Base-by-base conservation (phyloP, 2,329 filamentous ascomycete genomes). In the Nemania serpens region DNA sequence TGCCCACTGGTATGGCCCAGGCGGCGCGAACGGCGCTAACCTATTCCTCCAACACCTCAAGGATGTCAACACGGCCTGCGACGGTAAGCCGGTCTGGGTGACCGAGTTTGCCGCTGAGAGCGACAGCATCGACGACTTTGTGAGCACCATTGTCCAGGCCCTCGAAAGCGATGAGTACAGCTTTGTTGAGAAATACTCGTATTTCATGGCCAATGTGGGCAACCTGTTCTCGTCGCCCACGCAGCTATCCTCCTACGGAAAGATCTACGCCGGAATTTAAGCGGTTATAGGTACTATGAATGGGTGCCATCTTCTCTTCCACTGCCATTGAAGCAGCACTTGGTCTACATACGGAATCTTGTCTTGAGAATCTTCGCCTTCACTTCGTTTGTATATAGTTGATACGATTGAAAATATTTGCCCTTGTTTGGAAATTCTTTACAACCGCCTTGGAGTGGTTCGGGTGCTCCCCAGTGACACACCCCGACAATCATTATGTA, bases 1-100 rank as follows among this genome's bases (percentile, higher is more conserved):
- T 71, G 77, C 85, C 47, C 87, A 90, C 76, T 89, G 86, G 85
- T 90, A 90, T 76, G 82, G 81, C 50, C 74, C 74, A 42, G 76
- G 81, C 15, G 73, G 69, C 39, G 15, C 25, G 15, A 71, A 78
- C 54, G 79, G 79, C 58, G 71, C 75, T 25, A 73, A 80, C 43
- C 78, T 76, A 62, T 86, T 89, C 75, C 83, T 87, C 66, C 61
- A 71, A 41, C 84, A 88, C 73, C 70, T 88, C 57, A 65, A 77
- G 62, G 62, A 78, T 33, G 81, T 82, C 62, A 67, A 82, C 71
- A 58, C 75, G 41, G 70, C 75, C 62, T 84, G 82, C 72, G 70
- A 75, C 45, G 76, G 74, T 69, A 81, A 81, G 77, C 78, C 79
- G 47, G 75, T 90, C 73, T 88, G 83, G 83, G 76, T 89, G 58